Evolutionary conservation across 306 rosid species (phyloP), one percentile per base, ranked within the genome.

Genomic region (Aeschynomene evenia): DNA sequence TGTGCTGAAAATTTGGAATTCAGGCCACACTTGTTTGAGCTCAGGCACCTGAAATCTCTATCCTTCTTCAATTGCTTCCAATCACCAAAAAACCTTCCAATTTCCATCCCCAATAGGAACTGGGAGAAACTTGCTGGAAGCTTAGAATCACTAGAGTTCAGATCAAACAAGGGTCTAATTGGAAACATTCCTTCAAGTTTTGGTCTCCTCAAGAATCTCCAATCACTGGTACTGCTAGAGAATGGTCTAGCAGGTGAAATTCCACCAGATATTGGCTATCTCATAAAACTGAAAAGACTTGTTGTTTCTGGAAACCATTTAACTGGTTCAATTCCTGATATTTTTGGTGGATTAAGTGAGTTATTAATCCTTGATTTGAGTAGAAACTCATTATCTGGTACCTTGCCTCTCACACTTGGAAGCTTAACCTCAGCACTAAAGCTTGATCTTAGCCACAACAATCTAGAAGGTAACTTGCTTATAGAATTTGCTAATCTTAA

Each of bases 361-460:
- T 81, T 95, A 13, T 63, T 95, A 20, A 91, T 91, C 61, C 61
- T 91, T 66, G 99, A 95, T 71, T 74, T 95, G 53, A 90, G 92
- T 34, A 65, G 95, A 73, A 95, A 95, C 56, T 75, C 77, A 33
- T 67, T 95, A 7, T 84, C 95, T 13, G 99, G 95, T 62, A n/a
- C 66, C 45, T 65, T 95, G 81, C 97, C 95, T 20, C 2, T 6
- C 2, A 50, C 87, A 28, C 18, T 89, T 22, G 95, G 92, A 60
- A 76, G 82, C 56, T 71, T 91, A 67, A 79, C 65, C 34, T 78
- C 99, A 51, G 81, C 77, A 12, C 71, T 95, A 84, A 95, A 95
- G 84, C 85, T 95, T 73, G 97, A 95, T 72, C 19, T 89, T 39
- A 89, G 97, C 83, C 77, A 77, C 81, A 95, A 95, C 62, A 24